Percentiles rank a stretch among this genome's conserved stretches.
Conservation (phyloP, 805 yeast species). For the Wickerhamomyces pijperi region DNA sequence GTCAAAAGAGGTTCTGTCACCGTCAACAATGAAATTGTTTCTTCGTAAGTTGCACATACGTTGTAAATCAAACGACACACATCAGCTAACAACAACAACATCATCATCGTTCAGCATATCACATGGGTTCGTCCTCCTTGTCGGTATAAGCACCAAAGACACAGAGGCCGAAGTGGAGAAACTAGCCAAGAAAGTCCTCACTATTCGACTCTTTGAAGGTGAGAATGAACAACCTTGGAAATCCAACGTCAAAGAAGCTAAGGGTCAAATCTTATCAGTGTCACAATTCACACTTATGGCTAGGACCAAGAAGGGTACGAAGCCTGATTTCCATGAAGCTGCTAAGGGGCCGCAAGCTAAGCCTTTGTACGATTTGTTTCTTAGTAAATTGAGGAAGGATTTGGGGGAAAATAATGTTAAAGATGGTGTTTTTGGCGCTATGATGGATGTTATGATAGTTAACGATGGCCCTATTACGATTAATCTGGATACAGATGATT, state of each 20-base stretch:
- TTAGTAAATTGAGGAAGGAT: constrained; percentile 33
- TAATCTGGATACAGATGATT: constrained; percentile 49
- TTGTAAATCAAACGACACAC: neutral
- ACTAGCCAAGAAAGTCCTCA: constrained; percentile 54
- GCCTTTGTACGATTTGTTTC: constrained; percentile 35
- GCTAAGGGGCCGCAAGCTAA: constrained; percentile 61
- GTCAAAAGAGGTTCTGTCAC: constrained; percentile 85
- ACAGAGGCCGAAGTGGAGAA: constrained; percentile 62
- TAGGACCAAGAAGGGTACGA: constrained; percentile 78
- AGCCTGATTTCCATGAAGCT: constrained; percentile 90
- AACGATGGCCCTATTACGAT: constrained; percentile 95
- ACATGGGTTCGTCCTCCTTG: constrained; percentile 69
- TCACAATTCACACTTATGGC: constrained; percentile 91
- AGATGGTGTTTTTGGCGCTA: constrained; percentile 90
- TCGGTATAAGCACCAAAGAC: constrained; percentile 77
- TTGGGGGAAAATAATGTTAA: constrained; percentile 57
- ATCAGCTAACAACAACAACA: neutral
- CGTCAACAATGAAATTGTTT: constrained; percentile 60
- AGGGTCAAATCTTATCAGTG: constrained; percentile 72
- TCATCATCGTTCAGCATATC: constrained; percentile 27
- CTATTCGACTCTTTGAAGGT: constrained; percentile 65
- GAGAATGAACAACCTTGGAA: constrained; percentile 72
- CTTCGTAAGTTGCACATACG: constrained; percentile 31
- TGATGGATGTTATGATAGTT: constrained; percentile 87
- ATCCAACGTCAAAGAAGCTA: constrained; percentile 43